A percentile compares a stretch with the other conserved stretches of the same genome.
phyloP scores from a whole-genome alignment of 2,329 filamentous ascomycete genomes.

The Botrytis galanthina region DNA sequence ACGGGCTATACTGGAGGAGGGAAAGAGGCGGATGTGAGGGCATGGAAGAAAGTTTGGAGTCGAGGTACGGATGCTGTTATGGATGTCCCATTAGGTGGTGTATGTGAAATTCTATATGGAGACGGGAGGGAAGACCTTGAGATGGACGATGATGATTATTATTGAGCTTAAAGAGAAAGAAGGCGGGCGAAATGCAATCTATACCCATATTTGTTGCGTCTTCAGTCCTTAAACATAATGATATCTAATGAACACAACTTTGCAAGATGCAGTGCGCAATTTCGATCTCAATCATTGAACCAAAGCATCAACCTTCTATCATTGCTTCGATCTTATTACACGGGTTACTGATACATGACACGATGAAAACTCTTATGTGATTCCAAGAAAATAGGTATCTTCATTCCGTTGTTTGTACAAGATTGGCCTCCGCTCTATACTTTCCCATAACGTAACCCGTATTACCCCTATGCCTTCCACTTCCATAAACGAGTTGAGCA shows the following conservation, averaged over 20 bases:
- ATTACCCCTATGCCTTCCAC: background rate
- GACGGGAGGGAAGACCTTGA: conserved; percentile 41
- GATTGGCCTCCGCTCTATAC: background rate
- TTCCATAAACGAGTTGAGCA: background rate
- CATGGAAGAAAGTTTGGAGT: conserved; percentile 85
- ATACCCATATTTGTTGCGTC: background rate
- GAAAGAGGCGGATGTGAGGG: conserved; percentile 37
- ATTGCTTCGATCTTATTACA: background rate
- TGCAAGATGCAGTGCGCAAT: background rate
- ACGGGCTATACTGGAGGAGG: conserved; percentile 36
- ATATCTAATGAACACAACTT: background rate
- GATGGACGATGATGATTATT: conserved; percentile 8
- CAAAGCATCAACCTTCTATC: background rate
- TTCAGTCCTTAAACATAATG: background rate
- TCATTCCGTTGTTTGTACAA: conserved; percentile 14
- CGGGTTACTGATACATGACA: background rate
- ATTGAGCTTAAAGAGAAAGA: background rate
- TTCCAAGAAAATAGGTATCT: conserved; percentile 13
- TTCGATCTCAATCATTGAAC: background rate
- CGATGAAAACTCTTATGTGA: background rate
- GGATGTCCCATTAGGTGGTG: conserved; percentile 92
- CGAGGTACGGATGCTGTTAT: conserved; percentile 94
- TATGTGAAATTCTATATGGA: conserved; percentile 92
- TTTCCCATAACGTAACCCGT: background rate
- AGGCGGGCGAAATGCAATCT: background rate